phyloP scores from a whole-genome alignment of 306 rosid species.

The Astragalus glycyphyllos region DNA sequence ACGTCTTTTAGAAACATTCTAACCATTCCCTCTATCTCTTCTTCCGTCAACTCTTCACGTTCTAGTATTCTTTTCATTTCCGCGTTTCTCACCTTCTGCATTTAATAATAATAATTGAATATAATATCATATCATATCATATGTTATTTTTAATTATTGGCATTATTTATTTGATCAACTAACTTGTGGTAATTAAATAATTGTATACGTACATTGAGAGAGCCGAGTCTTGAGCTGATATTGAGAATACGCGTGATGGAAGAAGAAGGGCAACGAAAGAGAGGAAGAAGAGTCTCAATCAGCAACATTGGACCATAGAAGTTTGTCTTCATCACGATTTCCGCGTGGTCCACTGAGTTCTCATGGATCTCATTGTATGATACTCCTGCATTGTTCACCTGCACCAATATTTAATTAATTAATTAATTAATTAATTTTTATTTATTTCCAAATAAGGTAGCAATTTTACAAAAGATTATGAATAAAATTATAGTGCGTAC shows the following conservation, averaged over 20 bases:
- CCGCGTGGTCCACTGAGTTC: constrained; percentile 75
- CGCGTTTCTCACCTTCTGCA: constrained; percentile 64
- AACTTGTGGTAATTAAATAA: too few species aligned
- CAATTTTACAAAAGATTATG: too few species aligned
- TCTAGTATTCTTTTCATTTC: constrained; percentile 47
- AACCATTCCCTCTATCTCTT: constrained; percentile 55
- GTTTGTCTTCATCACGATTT: constrained; percentile 71
- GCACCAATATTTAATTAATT: neutral
- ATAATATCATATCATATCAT: too few species aligned
- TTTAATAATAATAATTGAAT: neutral
- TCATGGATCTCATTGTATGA: constrained; percentile 69
- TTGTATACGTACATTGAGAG: constrained; percentile 54
- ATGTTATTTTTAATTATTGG: too few species aligned
- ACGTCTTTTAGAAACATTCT: constrained; percentile 57
- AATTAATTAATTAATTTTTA: too few species aligned
- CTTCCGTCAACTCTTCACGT: constrained; percentile 54
- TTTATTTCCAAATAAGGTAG: too few species aligned
- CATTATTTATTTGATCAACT: too few species aligned
- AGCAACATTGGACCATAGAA: constrained; percentile 74
- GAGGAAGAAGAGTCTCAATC: constrained; percentile 65
- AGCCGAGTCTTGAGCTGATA: constrained; percentile 88
- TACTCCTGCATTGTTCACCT: constrained; percentile 91
- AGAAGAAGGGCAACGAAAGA: constrained; percentile 62
- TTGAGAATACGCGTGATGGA: constrained; percentile 66
- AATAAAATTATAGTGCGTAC: constrained; percentile 42